These are phyloP conservation scores for Pestalotiopsis sp. DNA, from an alignment of 2,329 filamentous ascomycete genomes.

Conservation along the genomic window DNA sequence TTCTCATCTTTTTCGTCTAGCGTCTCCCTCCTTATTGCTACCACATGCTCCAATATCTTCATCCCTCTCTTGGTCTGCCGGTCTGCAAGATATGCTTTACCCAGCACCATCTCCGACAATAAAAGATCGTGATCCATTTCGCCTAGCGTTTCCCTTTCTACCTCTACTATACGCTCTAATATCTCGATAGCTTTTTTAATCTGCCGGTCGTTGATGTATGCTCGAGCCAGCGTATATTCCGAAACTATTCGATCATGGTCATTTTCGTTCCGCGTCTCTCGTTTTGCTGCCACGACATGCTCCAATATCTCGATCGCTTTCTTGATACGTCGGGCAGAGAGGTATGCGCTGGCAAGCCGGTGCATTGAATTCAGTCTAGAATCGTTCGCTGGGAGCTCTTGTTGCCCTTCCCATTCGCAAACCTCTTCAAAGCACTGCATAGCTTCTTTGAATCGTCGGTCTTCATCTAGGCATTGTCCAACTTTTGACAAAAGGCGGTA, in stretches of 20 bases:
- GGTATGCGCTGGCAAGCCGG: neutral
- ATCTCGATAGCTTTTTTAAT: neutral
- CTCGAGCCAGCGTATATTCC: neutral
- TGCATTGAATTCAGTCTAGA: neutral
- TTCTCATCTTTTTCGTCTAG: neutral
- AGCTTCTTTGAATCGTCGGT: constrained; percentile 23
- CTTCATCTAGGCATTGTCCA: constrained; percentile 22
- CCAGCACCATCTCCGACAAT: neutral
- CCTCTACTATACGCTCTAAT: neutral
- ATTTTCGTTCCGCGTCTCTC: neutral
- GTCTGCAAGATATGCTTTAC: neutral
- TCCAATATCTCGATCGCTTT: constrained; percentile 14
- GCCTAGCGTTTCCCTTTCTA: neutral
- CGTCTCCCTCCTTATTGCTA: neutral
- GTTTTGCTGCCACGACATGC: neutral
- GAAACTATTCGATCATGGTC: neutral
- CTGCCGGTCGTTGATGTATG: neutral
- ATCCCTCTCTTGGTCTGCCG: neutral
- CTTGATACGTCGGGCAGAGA: neutral
- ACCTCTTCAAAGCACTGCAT: constrained; percentile 16
- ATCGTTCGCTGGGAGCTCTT: neutral
- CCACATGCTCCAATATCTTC: neutral
- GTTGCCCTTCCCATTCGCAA: constrained; percentile 14
- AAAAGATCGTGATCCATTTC: neutral
- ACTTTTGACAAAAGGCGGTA: constrained; percentile 21